Percentiles rank a stretch among this genome's conserved stretches.
These are phyloP conservation scores for Monosporascus ibericus DNA, from an alignment of 2,329 filamentous ascomycete species.

Conservation along the genomic window DNA sequence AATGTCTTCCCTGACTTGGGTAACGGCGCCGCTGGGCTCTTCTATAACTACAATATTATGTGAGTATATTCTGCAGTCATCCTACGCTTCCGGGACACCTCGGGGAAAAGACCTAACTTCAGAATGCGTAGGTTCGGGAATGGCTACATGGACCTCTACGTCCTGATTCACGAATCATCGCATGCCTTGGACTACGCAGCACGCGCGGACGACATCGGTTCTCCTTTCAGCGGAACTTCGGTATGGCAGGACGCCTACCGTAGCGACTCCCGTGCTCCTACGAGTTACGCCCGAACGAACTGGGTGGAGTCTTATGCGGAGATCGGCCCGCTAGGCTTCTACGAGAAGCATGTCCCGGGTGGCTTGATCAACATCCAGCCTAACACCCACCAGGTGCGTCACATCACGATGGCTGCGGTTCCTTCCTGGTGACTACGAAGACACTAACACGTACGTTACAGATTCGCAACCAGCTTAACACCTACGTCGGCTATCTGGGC, in stretches of 20 bases:
- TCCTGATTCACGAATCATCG: conserved; percentile 12
- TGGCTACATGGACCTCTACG: conserved; percentile 1
- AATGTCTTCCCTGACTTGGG: conserved; percentile 15
- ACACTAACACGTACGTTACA: background rate
- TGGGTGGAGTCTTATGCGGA: conserved; percentile 23
- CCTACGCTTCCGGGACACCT: no score
- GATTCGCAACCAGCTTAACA: background rate
- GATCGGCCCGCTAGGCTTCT: conserved; percentile 16
- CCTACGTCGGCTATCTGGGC: background rate
- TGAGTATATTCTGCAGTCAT: no score
- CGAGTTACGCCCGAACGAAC: conserved; percentile 13
- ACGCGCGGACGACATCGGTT: conserved; percentile 7
- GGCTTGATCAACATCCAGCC: conserved; percentile 17
- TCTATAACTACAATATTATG: conserved; percentile 14
- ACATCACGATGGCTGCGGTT: background rate
- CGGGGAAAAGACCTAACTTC: no score
- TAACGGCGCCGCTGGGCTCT: conserved; percentile 6
- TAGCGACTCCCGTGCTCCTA: conserved; percentile 10
- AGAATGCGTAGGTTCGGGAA: background rate
- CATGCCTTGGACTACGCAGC: conserved; percentile 16
- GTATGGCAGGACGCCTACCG: conserved; percentile 16
- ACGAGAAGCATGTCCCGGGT: conserved; percentile 20
- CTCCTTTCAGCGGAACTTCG: conserved; percentile 9
- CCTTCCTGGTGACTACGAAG: background rate
- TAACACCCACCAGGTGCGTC: conserved; percentile 14